Evolutionary conservation across 2,329 filamentous ascomycete genomes (phyloP), one percentile per base, ranked within the genome.

Genomic region (Diaporthe longicolla): DNA sequence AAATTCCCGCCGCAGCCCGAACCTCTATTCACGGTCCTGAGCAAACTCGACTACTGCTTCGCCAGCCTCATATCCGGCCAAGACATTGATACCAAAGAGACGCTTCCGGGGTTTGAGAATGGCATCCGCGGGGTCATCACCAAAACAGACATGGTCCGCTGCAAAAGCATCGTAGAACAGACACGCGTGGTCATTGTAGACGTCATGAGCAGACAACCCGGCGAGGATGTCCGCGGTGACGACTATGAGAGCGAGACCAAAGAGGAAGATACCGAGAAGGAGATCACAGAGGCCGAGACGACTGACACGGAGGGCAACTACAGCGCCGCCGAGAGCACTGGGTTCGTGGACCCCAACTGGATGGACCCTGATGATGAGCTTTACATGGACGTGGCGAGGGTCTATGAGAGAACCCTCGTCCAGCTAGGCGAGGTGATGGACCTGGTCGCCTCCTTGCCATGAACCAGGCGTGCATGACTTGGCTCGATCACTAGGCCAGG

Each of bases 11-110:
- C 93, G 3, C 86, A 89, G 0, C 91, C 93, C 0, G 87, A 85
- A n/a, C 84, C 91, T 1, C 93, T 93, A 0, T 95, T 98, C 79
- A 83, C 86, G 0, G 81, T 96, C 0, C 85, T 98, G 4, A 87
- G 88, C 61, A 98, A 97, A 82, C 85, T 98, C 26, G 96, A 98
- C 79, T 90, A 93, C 78, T 94, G 94, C 52, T 97, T 98, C 80
- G 90, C 93, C 1, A 94, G 93, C 73, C 85, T 98, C 13, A 81
- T 98, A 1, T 84, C 87, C 32, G 93, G 93, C 4, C 84, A 88
- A 73, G 91, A 97, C 79, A 83, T 91, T 4, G 89, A 92, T 19
- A 92, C 92, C 0, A 88, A 89, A 0, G 89, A 92, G 52, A 79
- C 85, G 0, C 85, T 98, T 1, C 92, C 94, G 0, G 94, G 95